Percentiles rank a stretch among this genome's conserved stretches.
Evolutionary conservation across 2,329 filamentous ascomycete species (phyloP).

Genomic region (Fragosphaeria purpurea): DNA sequence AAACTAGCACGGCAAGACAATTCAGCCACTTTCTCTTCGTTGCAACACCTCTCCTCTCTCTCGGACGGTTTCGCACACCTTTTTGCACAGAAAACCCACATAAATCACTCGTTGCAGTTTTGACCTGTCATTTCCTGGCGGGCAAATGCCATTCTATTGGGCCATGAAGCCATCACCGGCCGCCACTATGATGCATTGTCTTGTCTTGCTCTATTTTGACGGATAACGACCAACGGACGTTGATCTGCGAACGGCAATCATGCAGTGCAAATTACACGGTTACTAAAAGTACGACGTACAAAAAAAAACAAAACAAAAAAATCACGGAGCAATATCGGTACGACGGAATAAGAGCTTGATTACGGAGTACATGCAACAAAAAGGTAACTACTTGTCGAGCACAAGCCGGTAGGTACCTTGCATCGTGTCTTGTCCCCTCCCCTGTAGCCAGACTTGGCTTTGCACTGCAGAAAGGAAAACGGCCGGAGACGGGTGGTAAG

Average conservation of each 20-base stretch:
- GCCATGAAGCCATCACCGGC: not conserved
- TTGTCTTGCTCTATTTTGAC: not conserved
- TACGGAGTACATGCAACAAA: too few relatives aligned
- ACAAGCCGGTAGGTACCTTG: too few relatives aligned
- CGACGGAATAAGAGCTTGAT: too few relatives aligned
- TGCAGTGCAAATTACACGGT: too few relatives aligned
- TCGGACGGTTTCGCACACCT: not conserved
- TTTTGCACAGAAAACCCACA: not conserved
- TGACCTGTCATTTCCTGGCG: slow-evolving; percentile 1
- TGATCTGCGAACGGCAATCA: too few relatives aligned
- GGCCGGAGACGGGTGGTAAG: too few relatives aligned
- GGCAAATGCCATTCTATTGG: slow-evolving; percentile 2
- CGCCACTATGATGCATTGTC: not conserved
- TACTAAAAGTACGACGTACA: not conserved
- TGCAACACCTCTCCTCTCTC: not conserved
- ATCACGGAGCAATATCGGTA: too few relatives aligned
- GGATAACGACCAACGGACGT: not conserved
- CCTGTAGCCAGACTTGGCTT: too few relatives aligned
- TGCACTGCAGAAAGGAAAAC: too few relatives aligned
- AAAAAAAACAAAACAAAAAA: not conserved
- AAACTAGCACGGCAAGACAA: too few relatives aligned
- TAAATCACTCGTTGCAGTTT: slow-evolving; percentile 4
- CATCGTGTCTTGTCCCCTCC: too few relatives aligned
- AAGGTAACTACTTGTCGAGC: too few relatives aligned
- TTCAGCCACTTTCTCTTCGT: not conserved